Evolutionary conservation across 2,329 filamentous ascomycete species (phyloP).

Genomic region (Pseudocercospora fijiensis): DNA sequence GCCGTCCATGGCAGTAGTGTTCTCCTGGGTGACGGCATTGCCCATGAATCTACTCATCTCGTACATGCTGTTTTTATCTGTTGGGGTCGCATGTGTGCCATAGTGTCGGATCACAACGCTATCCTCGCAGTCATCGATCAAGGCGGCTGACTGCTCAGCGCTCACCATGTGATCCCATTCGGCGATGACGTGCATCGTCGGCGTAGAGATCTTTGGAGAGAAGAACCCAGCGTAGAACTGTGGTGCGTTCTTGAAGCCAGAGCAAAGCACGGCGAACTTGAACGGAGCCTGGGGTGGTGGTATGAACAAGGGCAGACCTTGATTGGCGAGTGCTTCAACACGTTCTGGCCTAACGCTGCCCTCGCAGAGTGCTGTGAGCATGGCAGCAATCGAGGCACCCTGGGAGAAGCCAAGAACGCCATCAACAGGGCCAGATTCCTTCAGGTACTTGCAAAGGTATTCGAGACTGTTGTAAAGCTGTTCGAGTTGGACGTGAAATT

Average conservation of each 20-base stretch:
- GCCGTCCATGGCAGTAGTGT: neutral
- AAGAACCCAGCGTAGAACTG: conserved; percentile 27
- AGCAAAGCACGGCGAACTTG: conserved; percentile 26
- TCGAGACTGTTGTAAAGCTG: conserved; percentile 23
- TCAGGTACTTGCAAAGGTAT: conserved; percentile 22
- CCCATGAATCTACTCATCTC: conserved; percentile 20
- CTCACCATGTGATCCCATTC: conserved; percentile 26
- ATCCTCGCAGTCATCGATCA: conserved; percentile 18
- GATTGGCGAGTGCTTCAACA: conserved; percentile 16
- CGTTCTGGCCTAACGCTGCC: conserved; percentile 19
- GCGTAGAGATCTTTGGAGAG: conserved; percentile 22
- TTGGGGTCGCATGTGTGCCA: conserved; percentile 22
- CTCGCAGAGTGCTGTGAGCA: conserved; percentile 29
- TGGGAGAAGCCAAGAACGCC: conserved; percentile 25
- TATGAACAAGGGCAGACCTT: conserved; percentile 19
- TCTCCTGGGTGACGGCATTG: conserved; percentile 11
- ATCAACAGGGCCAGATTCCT: conserved; percentile 23
- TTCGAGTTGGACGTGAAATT: conserved; percentile 23
- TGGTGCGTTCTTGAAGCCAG: conserved; percentile 20
- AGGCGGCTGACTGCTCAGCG: conserved; percentile 13
- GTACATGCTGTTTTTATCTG: conserved; percentile 18
- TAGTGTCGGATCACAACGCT: conserved; percentile 16
- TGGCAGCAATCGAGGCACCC: conserved; percentile 28
- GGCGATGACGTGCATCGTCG: conserved; percentile 20
- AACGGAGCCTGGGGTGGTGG: conserved; percentile 25